Evolutionary conservation across 257 asterid species (phyloP), one percentile per base, ranked within the genome.

Genomic region (Solanum sejunctum): DNA sequence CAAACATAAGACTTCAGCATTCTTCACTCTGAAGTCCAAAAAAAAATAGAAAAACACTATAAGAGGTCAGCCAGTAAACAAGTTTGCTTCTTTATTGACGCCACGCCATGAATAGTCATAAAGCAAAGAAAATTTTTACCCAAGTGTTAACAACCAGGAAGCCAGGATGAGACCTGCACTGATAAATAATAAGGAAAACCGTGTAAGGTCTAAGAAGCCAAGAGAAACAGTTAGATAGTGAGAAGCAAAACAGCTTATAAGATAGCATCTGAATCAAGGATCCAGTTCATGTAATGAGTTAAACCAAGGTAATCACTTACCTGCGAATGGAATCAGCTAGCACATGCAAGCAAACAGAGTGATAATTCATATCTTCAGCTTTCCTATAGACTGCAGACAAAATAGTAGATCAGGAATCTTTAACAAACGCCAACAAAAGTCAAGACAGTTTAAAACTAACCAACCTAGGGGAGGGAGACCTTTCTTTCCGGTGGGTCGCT

Each of bases 91-190:
- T 66, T 66, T 66, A 54, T 23, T 28, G n/a, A 32, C 54, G 56
- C 56, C 63, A 39, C 56, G 23, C 72, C 64, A 84, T 18, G 70
- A 18, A n/a, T 66, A 41, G 49, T 47, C 41, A 6, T 71, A 51
- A 45, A 45, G n/a, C 28, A 86, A 52, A 80, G 84, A 7, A 80
- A 16, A 36, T 3, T 91, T 92, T 92, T 93, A 96, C 99, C 98
- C 98, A 32, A 96, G 97, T 89, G 93, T 89, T 87, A 96, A 94
- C 91, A 96, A 88, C 99, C 97, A 95, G 88, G 98, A 96, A 6
- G 99, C 98, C 60, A 96, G 89, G 90, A 95, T 95, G 86, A 96
- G 91, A 87, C 99, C 98, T 90, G 97, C 97, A 87, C 99, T 96
- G 99, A 85, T 87, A 92, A 88, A 89, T 61, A 81, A 87, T 69